Percentiles rank a stretch among this genome's conserved stretches.
Evolutionary conservation across 495 filamentous ascomycete genomes (phyloP).

Genomic region (Amorphotheca resinae): DNA sequence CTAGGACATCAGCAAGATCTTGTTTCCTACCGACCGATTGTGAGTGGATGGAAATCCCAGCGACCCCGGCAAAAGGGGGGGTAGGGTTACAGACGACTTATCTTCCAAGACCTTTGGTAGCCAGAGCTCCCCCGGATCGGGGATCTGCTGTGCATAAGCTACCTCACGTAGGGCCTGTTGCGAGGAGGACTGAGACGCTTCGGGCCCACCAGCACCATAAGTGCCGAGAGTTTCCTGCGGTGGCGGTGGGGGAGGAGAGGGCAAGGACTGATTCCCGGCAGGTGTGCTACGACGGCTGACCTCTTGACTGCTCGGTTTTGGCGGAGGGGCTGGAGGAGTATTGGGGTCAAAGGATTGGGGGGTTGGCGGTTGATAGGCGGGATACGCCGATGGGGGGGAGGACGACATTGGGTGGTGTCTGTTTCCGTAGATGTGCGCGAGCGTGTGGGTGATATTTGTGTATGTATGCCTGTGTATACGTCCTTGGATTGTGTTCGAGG

Average conservation of each 20-base stretch:
- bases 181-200: constrained; percentile 1
- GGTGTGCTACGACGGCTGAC: constrained; percentile 55
- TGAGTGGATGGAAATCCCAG: constrained; percentile 3
- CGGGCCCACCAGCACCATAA: constrained; percentile 6
- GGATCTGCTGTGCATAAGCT: constrained; percentile 12
- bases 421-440: too few species aligned
- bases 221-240: constrained; percentile 22
- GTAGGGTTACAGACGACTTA: constrained; percentile 48
- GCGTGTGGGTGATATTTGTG: too few species aligned
- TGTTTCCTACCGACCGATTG: too few species aligned
- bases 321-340: constrained; percentile 56
- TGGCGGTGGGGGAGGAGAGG: constrained; percentile 31
- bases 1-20: constrained; percentile 56
- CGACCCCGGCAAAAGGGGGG: neutral
- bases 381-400: constrained; percentile 13
- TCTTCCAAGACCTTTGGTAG: constrained; percentile 57
- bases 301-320: constrained; percentile 59
- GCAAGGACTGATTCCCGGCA: constrained; percentile 21
- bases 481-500: neutral
- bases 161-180: constrained; percentile 11
- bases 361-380: constrained; percentile 15
- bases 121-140: constrained; percentile 48
- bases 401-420: constrained; percentile 13
- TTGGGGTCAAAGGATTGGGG: constrained; percentile 28
- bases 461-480: neutral